A percentile compares a stretch with the other conserved stretches of the same genome.
phyloP scores from a whole-genome alignment of 257 asterid genomes.

The Gardenia jasminoides region DNA sequence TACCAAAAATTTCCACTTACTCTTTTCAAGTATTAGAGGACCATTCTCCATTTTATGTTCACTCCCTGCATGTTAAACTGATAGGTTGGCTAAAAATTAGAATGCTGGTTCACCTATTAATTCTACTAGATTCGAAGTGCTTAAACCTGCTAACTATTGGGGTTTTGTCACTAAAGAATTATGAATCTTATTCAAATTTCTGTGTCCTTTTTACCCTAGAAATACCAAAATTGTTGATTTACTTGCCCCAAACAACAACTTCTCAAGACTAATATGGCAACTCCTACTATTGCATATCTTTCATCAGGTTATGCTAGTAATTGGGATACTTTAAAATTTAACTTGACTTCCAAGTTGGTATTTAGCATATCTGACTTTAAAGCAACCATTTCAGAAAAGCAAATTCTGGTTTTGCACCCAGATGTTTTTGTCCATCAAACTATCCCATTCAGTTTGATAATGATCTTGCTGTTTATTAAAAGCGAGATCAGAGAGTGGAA shows the following conservation, averaged over 20 bases:
- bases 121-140: background rate
- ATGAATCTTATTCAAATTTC: background rate
- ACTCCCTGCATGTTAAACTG: background rate
- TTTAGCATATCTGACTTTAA: background rate
- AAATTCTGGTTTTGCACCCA: background rate
- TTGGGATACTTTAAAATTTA: background rate
- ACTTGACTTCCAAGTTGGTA: background rate
- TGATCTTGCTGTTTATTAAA: too few species aligned
- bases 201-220: too few species aligned
- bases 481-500: too few species aligned
- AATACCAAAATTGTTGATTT: too few species aligned
- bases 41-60: background rate
- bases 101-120: background rate
- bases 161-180: background rate
- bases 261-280: background rate
- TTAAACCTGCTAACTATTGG: background rate
- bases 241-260: background rate
- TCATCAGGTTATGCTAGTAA: background rate
- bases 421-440: background rate
- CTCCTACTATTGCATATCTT: background rate
- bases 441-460: background rate
- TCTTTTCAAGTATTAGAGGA: too few species aligned
- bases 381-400: background rate
- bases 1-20: background rate
- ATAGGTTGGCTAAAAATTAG: background rate